phyloP scores from a whole-genome alignment of 2,329 filamentous ascomycete genomes.

The Tolypocladium pustulatum region DNA sequence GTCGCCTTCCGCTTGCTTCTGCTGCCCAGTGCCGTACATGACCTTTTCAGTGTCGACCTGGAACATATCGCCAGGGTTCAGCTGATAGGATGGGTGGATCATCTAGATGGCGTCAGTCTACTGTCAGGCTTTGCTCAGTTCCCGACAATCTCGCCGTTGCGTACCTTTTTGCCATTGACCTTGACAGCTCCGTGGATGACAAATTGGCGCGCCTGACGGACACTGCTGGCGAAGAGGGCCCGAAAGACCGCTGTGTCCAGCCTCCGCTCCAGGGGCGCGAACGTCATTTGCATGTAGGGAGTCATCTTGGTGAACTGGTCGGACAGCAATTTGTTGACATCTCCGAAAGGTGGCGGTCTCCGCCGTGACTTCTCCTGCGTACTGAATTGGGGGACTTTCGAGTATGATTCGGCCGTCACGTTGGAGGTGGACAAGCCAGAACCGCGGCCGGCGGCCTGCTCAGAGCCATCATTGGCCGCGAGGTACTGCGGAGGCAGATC shows the following conservation, averaged over 20 bases:
- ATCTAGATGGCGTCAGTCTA: conserved; percentile 48
- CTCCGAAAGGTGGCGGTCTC: conserved; percentile 13
- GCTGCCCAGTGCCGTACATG: conserved; percentile 72
- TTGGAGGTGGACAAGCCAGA: conserved; percentile 44
- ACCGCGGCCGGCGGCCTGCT: conserved; percentile 74
- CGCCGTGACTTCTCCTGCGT: conserved; percentile 7
- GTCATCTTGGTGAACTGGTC: conserved; percentile 39
- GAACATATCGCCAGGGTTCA: conserved; percentile 98
- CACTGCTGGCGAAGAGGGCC: conserved; percentile 86
- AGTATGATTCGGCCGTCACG: conserved; percentile 23
- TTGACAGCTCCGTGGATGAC: conserved; percentile 87
- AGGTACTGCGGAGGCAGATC: conserved; percentile 76
- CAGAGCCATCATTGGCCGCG: conserved; percentile 70
- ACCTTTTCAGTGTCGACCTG: conserved; percentile 86
- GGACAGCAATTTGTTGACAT: conserved; percentile 22
- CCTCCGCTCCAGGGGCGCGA: conserved; percentile 79
- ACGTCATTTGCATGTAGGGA: conserved; percentile 95
- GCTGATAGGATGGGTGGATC: conserved; percentile 79
- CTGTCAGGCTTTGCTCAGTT: background rate
- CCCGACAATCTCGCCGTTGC: conserved; percentile 6
- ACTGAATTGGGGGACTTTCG: conserved; percentile 15
- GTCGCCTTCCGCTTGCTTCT: conserved; percentile 38
- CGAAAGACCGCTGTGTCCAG: conserved; percentile 93
- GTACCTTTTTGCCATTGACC: conserved; percentile 91
- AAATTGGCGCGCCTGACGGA: conserved; percentile 87